Evolutionary conservation across 768 basidiomycete species (phyloP).

Genomic region (Lyophyllum atratum): DNA sequence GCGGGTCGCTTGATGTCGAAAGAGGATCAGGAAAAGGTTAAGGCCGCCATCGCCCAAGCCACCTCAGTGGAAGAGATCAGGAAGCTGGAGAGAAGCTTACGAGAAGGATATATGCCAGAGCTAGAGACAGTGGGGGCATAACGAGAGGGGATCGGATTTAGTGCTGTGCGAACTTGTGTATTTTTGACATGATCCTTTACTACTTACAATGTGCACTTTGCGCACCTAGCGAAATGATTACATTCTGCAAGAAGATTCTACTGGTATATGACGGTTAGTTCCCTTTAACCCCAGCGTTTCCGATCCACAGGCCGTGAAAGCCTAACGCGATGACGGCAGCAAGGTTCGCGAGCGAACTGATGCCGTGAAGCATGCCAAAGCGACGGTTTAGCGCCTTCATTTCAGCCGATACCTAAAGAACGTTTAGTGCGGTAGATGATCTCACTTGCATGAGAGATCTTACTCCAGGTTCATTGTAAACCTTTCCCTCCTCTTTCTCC

Average conservation of each 20-base stretch:
- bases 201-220: constrained; percentile 15
- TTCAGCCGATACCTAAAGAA: constrained; percentile 55
- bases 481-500: constrained; percentile 75
- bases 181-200: constrained; percentile 21
- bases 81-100: constrained; percentile 76
- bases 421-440: background rate
- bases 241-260: constrained; percentile 6
- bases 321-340: constrained; percentile 55
- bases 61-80: constrained; percentile 89
- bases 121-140: constrained; percentile 79
- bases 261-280: constrained; percentile 24
- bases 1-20: constrained; percentile 89
- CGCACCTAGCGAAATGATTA: constrained; percentile 9
- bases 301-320: constrained; percentile 77
- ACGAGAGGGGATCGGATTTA: constrained; percentile 26
- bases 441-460: constrained; percentile 19
- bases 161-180: constrained; percentile 30
- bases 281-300: constrained; percentile 49
- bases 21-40: constrained; percentile 87
- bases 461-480: constrained; percentile 66
- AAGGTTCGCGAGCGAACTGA: constrained; percentile 70
- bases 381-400: constrained; percentile 71
- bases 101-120: constrained; percentile 82
- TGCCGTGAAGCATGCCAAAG: constrained; percentile 69
- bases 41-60: constrained; percentile 86